Conservation (phyloP, 495 filamentous ascomycete species). For the Cenococcum geophilum region DNA sequence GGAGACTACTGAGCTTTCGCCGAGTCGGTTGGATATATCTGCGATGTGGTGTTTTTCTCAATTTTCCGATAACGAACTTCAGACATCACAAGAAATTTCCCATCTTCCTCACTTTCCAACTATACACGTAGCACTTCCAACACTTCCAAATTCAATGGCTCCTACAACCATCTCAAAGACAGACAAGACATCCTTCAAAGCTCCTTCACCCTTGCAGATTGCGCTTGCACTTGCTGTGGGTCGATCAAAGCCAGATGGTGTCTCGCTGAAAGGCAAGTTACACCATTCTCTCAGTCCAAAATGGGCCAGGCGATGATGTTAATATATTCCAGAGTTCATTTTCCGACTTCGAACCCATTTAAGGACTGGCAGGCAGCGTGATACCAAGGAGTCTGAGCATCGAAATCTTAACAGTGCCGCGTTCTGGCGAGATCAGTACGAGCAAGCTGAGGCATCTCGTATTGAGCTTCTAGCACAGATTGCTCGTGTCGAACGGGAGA, state of each 20-base stretch:
- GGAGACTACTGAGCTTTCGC: not conserved
- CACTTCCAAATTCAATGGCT: not conserved
- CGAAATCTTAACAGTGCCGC: slow-evolving; percentile 14
- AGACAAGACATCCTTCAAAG: not conserved
- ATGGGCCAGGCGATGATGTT: not conserved
- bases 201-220: slow-evolving; percentile 15
- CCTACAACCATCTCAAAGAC: not conserved
- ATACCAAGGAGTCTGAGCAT: not conserved
- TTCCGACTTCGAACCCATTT: slow-evolving; percentile 16
- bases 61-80: not conserved
- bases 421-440: slow-evolving; percentile 21
- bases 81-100: not conserved
- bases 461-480: slow-evolving; percentile 10
- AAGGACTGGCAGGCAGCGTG: slow-evolving; percentile 3
- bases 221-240: slow-evolving; percentile 25
- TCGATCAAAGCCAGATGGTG: slow-evolving; percentile 18
- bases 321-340: slow-evolving; percentile 16
- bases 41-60: too few species aligned
- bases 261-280: slow-evolving; percentile 17
- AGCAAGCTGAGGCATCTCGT: slow-evolving; percentile 2
- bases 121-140: not conserved
- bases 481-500: slow-evolving; percentile 7
- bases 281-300: not conserved
- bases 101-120: not conserved
- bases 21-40: too few species aligned